phyloP scores from a whole-genome alignment of 176 grass and related monocot species.

The Oryza meridionalis region DNA sequence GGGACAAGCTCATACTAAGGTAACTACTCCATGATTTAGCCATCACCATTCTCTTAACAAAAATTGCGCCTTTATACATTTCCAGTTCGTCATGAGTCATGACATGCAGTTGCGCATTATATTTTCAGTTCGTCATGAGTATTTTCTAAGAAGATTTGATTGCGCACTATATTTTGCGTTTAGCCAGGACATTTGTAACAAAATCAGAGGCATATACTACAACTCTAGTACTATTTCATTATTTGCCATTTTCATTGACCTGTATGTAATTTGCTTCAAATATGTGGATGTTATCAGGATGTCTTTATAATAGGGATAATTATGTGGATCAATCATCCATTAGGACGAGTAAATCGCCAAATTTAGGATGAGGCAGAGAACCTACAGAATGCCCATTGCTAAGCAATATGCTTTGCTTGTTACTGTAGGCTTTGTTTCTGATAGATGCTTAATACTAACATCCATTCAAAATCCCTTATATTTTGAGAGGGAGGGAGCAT shows the following conservation, averaged over 20 bases:
- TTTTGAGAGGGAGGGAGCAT: too few species aligned
- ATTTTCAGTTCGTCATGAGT: background rate
- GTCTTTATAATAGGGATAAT: background rate
- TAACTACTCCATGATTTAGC: constrained; percentile 14
- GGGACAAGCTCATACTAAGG: constrained; percentile 84
- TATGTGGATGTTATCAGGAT: background rate
- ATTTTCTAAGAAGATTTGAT: background rate
- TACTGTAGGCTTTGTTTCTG: background rate
- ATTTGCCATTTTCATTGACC: background rate
- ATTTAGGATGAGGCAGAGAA: background rate
- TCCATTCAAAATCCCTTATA: too few species aligned
- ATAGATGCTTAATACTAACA: too few species aligned
- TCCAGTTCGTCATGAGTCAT: background rate
- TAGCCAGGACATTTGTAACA: background rate
- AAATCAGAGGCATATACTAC: background rate
- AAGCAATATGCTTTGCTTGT: background rate
- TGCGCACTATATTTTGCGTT: background rate
- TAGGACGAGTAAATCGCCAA: background rate
- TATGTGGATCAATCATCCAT: background rate
- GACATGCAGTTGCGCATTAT: background rate
- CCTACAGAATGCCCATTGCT: background rate
- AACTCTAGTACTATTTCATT: background rate
- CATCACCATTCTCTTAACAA: background rate
- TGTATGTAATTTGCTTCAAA: background rate
- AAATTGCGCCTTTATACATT: background rate